Percentiles rank a stretch among this genome's conserved stretches.
Evolutionary conservation across 225 moss, liverwort and hornwort genomes (phyloP).

Genomic region (Takakia lepidozioides): DNA sequence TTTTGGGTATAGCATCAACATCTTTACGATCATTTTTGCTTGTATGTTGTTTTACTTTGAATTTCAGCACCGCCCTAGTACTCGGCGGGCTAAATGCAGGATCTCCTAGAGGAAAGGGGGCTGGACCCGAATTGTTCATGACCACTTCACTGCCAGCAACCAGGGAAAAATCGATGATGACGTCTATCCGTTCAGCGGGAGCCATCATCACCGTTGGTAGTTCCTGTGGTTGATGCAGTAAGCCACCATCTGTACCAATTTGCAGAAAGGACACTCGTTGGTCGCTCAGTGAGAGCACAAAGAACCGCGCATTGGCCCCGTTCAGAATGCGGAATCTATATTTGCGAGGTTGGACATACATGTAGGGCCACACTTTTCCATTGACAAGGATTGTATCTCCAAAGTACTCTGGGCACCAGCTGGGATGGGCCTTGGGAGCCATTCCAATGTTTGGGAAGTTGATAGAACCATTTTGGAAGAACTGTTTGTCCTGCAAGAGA

Average conservation of each 20-base stretch:
- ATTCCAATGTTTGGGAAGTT: slow-evolving; percentile 23
- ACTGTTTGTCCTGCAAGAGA: slow-evolving; percentile 13
- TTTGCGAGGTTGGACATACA: slow-evolving; percentile 22
- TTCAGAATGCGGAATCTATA: slow-evolving; percentile 30
- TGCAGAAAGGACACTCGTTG: slow-evolving; percentile 9
- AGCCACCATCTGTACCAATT: slow-evolving; percentile 36
- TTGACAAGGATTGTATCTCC: slow-evolving; percentile 38
- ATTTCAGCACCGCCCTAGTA: slow-evolving; percentile 9
- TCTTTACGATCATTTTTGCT: no score
- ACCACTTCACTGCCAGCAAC: slow-evolving; percentile 3
- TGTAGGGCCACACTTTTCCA: slow-evolving; percentile 41
- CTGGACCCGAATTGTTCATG: slow-evolving; percentile 24
- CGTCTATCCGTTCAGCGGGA: slow-evolving; percentile 24
- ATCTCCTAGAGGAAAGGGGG: slow-evolving; percentile 15
- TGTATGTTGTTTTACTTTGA: not conserved
- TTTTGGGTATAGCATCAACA: no score
- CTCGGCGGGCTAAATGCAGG: slow-evolving; percentile 4
- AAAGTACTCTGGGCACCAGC: slow-evolving; percentile 41
- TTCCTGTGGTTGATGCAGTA: slow-evolving; percentile 4
- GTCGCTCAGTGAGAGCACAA: slow-evolving; percentile 13
- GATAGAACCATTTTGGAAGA: slow-evolving; percentile 27
- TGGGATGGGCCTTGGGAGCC: slow-evolving; percentile 14
- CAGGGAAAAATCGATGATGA: slow-evolving; percentile 20
- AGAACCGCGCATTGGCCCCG: slow-evolving; percentile 21
- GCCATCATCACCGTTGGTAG: slow-evolving; percentile 7